Base-by-base conservation (phyloP, 2,329 filamentous ascomycete genomes). In the Diplodia scrobiculata region DNA sequence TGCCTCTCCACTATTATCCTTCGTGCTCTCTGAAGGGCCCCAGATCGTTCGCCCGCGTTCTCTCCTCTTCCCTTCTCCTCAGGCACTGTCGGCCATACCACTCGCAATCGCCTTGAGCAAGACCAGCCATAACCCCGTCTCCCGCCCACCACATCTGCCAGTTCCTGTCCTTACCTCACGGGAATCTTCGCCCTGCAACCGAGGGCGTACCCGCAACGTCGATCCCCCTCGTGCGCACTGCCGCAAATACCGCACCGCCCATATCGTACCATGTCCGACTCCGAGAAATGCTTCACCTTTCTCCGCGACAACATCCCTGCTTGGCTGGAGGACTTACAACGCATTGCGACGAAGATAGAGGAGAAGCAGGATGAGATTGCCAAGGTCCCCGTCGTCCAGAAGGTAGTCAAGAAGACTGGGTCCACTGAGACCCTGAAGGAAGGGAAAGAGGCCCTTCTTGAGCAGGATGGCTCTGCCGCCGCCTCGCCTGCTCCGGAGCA, bases 291-390 rank as follows among this genome's bases (percentile, higher is more conserved):
- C 29, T 79, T 79, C 67, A 70, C 70, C 11, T 78, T 71, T 66
- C 72, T 79, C 38, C 72, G 75, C 48, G 76, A 79, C 45, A 77
- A 72, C 64, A 73, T 78, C 38, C 76, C 77, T 13, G 68, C 73
- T 72, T 79, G 77, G 77, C 70, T 77, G 62, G 70, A 72, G 65
- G 71, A 74, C 51, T 66, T 78, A n/a, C 66, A 71, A 21, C 69
- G 69, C 13, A 68, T 78, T 10, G 71, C 76, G 55, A 70, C 71
- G 25, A 76, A 75, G 68, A 71, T 79, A 25, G 68, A 71, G 29
- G 70, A 68, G 48, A 75, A 77, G 73, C 77, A 77, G 64, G 65
- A 71, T 47, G 72, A 78, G 52, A 70, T 77, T 5, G 68, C 71
- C 32, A 74, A 70, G 67, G 69, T 75, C 7, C 70, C 74, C 36